phyloP scores from a whole-genome alignment of 2,329 filamentous ascomycete genomes.

The Cordyceps javanica region DNA sequence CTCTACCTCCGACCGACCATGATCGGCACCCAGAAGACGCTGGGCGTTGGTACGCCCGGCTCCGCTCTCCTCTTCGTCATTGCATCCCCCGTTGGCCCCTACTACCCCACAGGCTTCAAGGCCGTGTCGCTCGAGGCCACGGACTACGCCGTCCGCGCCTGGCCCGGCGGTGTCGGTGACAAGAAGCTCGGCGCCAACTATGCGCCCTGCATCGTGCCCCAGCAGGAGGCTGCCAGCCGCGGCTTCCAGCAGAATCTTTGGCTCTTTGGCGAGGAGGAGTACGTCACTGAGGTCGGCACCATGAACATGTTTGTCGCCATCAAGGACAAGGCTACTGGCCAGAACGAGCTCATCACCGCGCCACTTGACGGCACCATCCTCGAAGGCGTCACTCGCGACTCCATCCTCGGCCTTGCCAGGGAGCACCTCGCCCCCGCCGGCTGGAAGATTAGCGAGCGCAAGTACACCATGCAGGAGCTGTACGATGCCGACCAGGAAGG shows the following conservation, averaged over 20 bases:
- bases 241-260: slow-evolving; percentile 98
- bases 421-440: slow-evolving; percentile 79
- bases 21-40: slow-evolving; percentile 92
- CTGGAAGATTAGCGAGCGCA: slow-evolving; percentile 83
- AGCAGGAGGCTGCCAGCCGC: slow-evolving; percentile 81
- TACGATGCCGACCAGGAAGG: slow-evolving; percentile 77
- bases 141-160: slow-evolving; percentile 92
- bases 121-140: slow-evolving; percentile 92
- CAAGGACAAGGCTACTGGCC: slow-evolving; percentile 77
- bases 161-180: slow-evolving; percentile 95
- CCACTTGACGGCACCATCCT: slow-evolving; percentile 95
- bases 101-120: slow-evolving; percentile 98
- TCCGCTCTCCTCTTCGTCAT: slow-evolving; percentile 92
- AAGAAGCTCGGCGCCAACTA: slow-evolving; percentile 99
- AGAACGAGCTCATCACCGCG: slow-evolving; percentile 90
- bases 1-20: slow-evolving; percentile 93
- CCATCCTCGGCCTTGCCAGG: slow-evolving; percentile 75
- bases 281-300: slow-evolving; percentile 92
- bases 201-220: slow-evolving; percentile 96
- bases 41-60: slow-evolving; percentile 87
- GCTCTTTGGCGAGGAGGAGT: slow-evolving; percentile 94
- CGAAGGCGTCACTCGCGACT: slow-evolving; percentile 90
- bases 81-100: slow-evolving; percentile 91
- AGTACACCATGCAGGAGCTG: slow-evolving; percentile 86
- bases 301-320: slow-evolving; percentile 97